Evolutionary conservation across 768 basidiomycete genomes (phyloP).

Genomic region (Coprinellus micaceus): DNA sequence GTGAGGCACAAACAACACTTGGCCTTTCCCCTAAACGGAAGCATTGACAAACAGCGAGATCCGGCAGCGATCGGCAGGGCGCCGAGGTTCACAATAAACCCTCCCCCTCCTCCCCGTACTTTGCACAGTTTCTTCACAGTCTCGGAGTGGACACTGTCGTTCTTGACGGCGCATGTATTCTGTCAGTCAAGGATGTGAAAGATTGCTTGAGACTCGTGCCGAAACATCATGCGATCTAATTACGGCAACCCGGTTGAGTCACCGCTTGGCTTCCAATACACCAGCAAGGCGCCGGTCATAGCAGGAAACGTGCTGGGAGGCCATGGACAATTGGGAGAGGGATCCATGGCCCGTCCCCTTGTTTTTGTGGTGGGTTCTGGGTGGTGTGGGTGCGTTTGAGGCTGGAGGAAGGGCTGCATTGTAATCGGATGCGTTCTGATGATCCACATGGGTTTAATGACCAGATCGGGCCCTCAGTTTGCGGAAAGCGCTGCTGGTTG

Average conservation of each 20-base stretch:
- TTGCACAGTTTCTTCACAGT: background rate
- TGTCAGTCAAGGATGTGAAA: background rate
- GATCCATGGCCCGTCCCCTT: background rate
- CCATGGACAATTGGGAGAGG: background rate
- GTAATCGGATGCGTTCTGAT: no score
- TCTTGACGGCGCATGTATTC: background rate
- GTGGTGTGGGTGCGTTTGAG: background rate
- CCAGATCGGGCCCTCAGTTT: constrained; percentile 1
- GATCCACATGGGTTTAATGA: constrained; percentile 12
- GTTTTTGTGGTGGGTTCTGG: background rate
- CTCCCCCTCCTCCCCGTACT: background rate
- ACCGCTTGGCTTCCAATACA: background rate
- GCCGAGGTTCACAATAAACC: background rate
- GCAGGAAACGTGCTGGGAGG: background rate
- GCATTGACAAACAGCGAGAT: background rate
- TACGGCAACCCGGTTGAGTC: background rate
- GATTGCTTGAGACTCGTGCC: background rate
- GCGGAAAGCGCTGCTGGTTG: background rate
- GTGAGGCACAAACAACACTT: background rate
- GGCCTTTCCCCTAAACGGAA: constrained; percentile 5
- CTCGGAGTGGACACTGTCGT: background rate
- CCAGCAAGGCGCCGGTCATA: background rate
- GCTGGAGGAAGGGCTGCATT: background rate
- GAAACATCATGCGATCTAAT: background rate
- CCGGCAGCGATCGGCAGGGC: constrained; percentile 6